Percentiles rank a stretch among this genome's conserved stretches.
These are phyloP conservation scores for Drechslerella dactyloides DNA, from an alignment of 2,329 filamentous ascomycete species.

Conservation along the genomic window DNA sequence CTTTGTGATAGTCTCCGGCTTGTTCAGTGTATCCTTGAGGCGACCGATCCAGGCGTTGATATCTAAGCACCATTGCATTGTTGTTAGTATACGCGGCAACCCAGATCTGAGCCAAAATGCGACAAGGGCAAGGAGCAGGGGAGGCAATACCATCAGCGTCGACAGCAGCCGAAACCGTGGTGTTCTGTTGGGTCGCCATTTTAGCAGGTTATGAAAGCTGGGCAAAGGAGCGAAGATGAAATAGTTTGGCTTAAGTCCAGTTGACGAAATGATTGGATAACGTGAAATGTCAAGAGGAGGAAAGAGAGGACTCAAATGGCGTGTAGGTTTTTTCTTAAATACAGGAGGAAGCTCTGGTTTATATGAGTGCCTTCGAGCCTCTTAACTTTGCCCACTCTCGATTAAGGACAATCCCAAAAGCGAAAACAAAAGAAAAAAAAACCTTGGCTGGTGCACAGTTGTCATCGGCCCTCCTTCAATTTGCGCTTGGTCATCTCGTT, in stretches of 20 bases:
- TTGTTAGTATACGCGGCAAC: background rate
- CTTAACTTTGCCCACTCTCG: background rate
- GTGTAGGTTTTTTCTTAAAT: constrained; percentile 9
- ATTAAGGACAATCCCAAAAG: constrained; percentile 21
- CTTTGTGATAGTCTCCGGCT: constrained; percentile 49
- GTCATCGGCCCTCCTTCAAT: constrained; percentile 41
- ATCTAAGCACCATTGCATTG: constrained; percentile 13
- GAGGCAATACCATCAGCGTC: constrained; percentile 45
- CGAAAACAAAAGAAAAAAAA: constrained; percentile 9
- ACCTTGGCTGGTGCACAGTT: constrained; percentile 32
- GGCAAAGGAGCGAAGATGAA: constrained; percentile 35
- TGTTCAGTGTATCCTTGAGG: constrained; percentile 47
- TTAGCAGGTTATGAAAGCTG: constrained; percentile 11
- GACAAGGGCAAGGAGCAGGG: background rate
- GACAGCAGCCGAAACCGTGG: constrained; percentile 38
- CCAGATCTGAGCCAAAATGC: background rate
- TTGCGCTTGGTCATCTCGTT: constrained; percentile 47
- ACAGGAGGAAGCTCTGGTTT: constrained; percentile 33
- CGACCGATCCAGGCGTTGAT: constrained; percentile 46
- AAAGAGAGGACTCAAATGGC: constrained; percentile 39
- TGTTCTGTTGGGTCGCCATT: constrained; percentile 44
- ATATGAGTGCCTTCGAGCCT: constrained; percentile 46
- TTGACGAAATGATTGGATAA: constrained; percentile 11
- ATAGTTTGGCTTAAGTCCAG: background rate
- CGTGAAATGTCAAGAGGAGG: constrained; percentile 8